Base-by-base conservation (phyloP, 805 yeast species). In the Starmerella kuoi region DNA sequence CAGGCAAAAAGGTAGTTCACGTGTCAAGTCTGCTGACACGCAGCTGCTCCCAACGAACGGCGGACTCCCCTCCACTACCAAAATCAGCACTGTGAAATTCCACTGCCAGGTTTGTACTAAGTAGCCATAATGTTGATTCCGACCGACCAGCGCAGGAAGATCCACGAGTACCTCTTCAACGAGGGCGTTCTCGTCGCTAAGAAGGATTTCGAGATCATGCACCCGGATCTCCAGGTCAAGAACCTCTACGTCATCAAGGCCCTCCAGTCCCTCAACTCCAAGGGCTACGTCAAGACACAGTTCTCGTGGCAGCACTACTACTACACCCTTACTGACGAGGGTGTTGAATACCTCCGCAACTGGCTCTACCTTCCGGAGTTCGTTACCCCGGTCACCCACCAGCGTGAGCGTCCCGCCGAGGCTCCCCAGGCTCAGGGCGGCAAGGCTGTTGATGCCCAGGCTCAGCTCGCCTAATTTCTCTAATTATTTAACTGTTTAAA, bases 221-320 rank as follows among this genome's bases (percentile, higher is more conserved):
- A 91, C 76, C 97, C 91, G 65, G 96, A 85, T 66, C 83, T 91
- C 68, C 94, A 82, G 73, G 82, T 95, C 77, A 88, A 74, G 76
- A 91, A 91, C 93, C 80, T 91, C 70, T 91, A 70, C 68, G 98
- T 66, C 63, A 85, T 91, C 79, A 91, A 91, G 81, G 96, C 99
- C 66, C 79, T 91, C 71, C 99, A 91, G 76, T 88, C 97, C 55
- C 84, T 91, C 71, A 85, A 94, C 66, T 91, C 98, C 54, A 85
- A 81, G 73, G 99, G 99, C 70, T 91, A 65, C 80, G 97, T 91
- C 72, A 86, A 88, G 84, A 91, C 99, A 63, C 97, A 86, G 75
- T 91, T 88, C 81, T 88, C 97, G 65, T 91, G 99, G 99, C 96
- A 87, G 79, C 85, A 85, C 79, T 91, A 91, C 77, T 91, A 91